These are phyloP conservation scores for Cordyceps tenuipes DNA, from an alignment of 2,329 filamentous ascomycete genomes.

Conservation along the genomic window DNA sequence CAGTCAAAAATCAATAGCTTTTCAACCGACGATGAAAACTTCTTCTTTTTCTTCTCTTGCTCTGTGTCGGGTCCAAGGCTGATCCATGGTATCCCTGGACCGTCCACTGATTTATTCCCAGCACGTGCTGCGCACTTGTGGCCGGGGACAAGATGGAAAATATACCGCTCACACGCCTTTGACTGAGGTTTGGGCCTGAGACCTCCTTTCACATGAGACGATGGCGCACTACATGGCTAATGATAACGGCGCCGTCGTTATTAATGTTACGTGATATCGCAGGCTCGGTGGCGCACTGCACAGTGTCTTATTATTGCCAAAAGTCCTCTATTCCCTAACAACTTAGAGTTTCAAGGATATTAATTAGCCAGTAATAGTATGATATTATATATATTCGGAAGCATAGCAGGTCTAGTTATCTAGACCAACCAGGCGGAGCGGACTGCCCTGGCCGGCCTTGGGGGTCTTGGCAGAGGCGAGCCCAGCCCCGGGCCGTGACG, in stretches of 20 bases:
- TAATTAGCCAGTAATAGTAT: too few relatives aligned
- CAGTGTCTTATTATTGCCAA: background rate
- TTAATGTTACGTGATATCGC: constrained; percentile 3
- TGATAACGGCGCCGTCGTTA: background rate
- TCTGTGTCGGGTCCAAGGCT: background rate
- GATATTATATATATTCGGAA: too few relatives aligned
- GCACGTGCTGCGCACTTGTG: background rate
- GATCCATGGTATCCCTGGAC: background rate
- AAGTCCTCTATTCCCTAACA: too few relatives aligned
- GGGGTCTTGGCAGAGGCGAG: too few relatives aligned
- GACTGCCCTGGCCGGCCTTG: too few relatives aligned
- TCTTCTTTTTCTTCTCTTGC: background rate
- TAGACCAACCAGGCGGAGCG: too few relatives aligned
- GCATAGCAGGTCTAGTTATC: too few relatives aligned
- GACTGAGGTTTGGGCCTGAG: too few relatives aligned
- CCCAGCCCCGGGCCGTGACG: too few relatives aligned
- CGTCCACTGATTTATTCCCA: too few relatives aligned
- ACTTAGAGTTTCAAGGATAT: too few relatives aligned
- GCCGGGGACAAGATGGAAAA: background rate
- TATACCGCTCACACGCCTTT: background rate
- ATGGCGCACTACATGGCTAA: background rate
- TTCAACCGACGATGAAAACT: background rate
- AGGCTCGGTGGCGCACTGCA: background rate
- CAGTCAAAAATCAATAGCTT: background rate
- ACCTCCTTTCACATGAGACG: background rate